Conservation (phyloP, 345 rosid genomes). For the Hibiscus mutabilis region DNA sequence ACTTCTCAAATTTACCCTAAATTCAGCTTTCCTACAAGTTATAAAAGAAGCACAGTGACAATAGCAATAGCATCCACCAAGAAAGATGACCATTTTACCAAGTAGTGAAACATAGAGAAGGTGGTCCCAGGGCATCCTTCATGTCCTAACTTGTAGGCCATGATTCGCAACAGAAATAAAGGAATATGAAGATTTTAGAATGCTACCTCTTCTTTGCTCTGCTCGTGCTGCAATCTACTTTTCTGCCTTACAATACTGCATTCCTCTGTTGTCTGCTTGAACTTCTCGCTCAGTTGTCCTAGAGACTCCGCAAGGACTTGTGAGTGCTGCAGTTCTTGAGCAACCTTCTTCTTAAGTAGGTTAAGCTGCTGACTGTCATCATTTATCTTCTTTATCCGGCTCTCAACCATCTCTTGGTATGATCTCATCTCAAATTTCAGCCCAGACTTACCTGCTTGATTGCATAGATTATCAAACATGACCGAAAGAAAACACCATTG, state of each 20-base stretch:
- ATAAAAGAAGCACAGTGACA: neutral
- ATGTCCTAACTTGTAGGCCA: neutral
- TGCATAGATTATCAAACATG: neutral
- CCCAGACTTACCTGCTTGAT: constrained; percentile 22
- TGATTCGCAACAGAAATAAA: constrained; percentile 3
- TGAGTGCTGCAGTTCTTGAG: constrained; percentile 17
- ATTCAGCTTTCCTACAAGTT: neutral
- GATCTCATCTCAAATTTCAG: constrained; percentile 34
- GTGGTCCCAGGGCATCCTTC: neutral
- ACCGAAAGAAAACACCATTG: neutral
- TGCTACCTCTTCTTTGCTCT: constrained; percentile 38
- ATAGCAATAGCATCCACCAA: neutral
- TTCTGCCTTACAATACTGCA: constrained; percentile 25
- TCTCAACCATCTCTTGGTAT: constrained; percentile 26
- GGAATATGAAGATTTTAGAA: neutral
- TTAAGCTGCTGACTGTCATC: constrained; percentile 28
- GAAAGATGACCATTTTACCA: neutral
- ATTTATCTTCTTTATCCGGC: constrained; percentile 22
- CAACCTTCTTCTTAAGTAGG: constrained; percentile 21
- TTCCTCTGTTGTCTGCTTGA: constrained; percentile 26
- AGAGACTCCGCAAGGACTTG: constrained; percentile 28
- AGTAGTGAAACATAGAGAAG: neutral
- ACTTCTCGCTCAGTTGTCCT: constrained; percentile 26
- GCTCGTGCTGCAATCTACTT: constrained; percentile 29
- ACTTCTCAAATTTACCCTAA: neutral